Percentiles rank a stretch among this genome's conserved stretches.
These are phyloP conservation scores for Ascocoryne sarcoides DNA, from an alignment of 2,329 filamentous ascomycete species.

Conservation along the genomic window DNA sequence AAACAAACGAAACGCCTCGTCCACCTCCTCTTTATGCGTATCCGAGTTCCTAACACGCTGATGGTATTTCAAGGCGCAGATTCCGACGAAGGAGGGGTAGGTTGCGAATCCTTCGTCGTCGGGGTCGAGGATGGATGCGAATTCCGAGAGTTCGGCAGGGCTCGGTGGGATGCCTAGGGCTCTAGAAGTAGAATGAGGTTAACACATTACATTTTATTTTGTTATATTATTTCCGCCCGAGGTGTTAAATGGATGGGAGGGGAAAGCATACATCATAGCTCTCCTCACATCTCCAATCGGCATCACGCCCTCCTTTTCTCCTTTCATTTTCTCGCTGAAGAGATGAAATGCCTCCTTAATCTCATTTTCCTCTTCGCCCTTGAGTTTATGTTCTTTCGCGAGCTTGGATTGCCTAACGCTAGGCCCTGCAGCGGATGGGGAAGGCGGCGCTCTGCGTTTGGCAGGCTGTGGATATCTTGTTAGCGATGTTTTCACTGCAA, in stretches of 20 bases:
- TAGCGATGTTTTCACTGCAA: background rate
- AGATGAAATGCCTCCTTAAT: conserved; percentile 85
- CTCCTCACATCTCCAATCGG: conserved; percentile 47
- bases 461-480: conserved; percentile 17
- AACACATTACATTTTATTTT: too few species aligned
- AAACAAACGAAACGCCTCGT: conserved; percentile 77
- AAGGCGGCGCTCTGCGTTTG: conserved; percentile 21
- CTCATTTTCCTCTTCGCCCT: conserved; percentile 74
- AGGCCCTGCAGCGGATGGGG: conserved; percentile 30
- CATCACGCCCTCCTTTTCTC: conserved; percentile 56
- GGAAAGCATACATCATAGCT: conserved; percentile 55
- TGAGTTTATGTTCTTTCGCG: conserved; percentile 84
- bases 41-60: conserved; percentile 42
- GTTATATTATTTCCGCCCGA: too few species aligned
- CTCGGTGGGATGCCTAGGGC: conserved; percentile 71
- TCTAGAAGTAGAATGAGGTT: conserved; percentile 38
- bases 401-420: conserved; percentile 60
- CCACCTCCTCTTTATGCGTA: conserved; percentile 57
- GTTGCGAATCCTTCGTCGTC: conserved; percentile 67
- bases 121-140: conserved; percentile 75
- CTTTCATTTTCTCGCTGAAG: conserved; percentile 63
- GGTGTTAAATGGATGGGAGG: too few species aligned
- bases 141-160: conserved; percentile 61
- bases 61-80: conserved; percentile 80
- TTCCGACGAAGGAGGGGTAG: conserved; percentile 76